Evolutionary conservation across 1,284 basidiomycete species (phyloP).

Genomic region (Anthracocystis walkeri): DNA sequence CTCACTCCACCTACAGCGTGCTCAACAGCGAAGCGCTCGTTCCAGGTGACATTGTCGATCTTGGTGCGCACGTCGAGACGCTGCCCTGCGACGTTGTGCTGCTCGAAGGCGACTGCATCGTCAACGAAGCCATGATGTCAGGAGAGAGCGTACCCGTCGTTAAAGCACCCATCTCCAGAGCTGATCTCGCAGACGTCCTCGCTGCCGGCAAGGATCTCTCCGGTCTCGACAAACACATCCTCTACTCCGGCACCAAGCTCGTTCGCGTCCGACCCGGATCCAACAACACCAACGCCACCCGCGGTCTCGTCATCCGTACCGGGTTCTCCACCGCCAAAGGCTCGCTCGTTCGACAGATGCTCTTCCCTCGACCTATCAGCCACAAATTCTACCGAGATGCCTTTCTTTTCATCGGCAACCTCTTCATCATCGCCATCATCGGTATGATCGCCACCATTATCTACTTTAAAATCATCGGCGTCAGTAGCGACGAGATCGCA

Average conservation of each 20-base stretch:
- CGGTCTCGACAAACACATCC: constrained; percentile 39
- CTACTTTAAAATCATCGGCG: constrained; percentile 46
- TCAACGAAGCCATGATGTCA: constrained; percentile 53
- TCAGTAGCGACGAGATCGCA: constrained; percentile 42
- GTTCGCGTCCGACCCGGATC: constrained; percentile 20
- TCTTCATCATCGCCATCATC: constrained; percentile 34
- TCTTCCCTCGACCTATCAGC: constrained; percentile 48
- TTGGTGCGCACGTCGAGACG: constrained; percentile 25
- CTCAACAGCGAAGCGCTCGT: constrained; percentile 46
- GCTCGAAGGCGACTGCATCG: constrained; percentile 47
- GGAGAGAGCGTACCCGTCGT: constrained; percentile 51
- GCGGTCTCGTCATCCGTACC: constrained; percentile 38
- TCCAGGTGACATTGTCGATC: constrained; percentile 52
- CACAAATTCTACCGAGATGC: constrained; percentile 47
- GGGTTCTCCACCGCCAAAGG: constrained; percentile 53
- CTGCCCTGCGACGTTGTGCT: constrained; percentile 45
- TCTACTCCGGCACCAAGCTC: constrained; percentile 47
- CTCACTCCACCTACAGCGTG: background rate
- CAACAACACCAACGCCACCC: constrained; percentile 3
- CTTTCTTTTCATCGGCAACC: constrained; percentile 38
- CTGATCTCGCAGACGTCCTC: constrained; percentile 8
- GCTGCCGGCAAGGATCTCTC: constrained; percentile 9
- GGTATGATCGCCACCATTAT: constrained; percentile 39
- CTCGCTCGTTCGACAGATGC: constrained; percentile 44
- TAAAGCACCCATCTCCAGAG: constrained; percentile 24